Base-by-base conservation (phyloP, 768 basidiomycete genomes). In the Pisolithus sp. region DNA sequence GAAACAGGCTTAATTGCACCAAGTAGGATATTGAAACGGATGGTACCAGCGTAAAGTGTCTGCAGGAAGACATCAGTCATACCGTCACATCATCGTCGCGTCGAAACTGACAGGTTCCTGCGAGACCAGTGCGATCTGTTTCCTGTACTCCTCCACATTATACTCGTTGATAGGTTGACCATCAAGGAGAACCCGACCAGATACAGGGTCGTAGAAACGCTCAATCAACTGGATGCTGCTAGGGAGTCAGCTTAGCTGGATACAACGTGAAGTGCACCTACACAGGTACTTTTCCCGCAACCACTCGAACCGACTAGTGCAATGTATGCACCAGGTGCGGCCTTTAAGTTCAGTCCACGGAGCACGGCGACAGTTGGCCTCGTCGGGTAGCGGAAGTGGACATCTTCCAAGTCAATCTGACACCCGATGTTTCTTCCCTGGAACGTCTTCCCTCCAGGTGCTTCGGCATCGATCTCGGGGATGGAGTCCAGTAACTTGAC, bases 381-480 rank as follows among this genome's bases (percentile, higher is more conserved):
- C 7, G 88, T 89, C 0, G 93, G 93, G 69, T 97, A 96, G 15
- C 88, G 81, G 80, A 97, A 96, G 63, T 85, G 81, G 26, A 95
- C 77, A 56, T 86, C 76, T 65, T 93, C 85, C 56, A 95, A 80
- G 23, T 76, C 78, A 52, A 96, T 82, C 53, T 81, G 82, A 10
- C 89, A 87, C 34, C 68, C 62, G 31, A 77, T 73, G 17, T 70
- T 66, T 17, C 69, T 59, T 21, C 67, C 62, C 36, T 79, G 73
- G 18, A 84, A 59, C 0, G 58, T 58, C 61, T 81, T 81, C 52
- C 88, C 88, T 44, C 77, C 80, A 3, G 72, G 68, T 0, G 85
- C 85, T 58, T 90, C 83, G 0, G 90, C 82, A 61, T 95, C 92
- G 43, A 92, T 89, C 57, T 86, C 83, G 12, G 89, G 85, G 2